phyloP scores from a whole-genome alignment of 768 basidiomycete species.

The Lentinula lateritia region DNA sequence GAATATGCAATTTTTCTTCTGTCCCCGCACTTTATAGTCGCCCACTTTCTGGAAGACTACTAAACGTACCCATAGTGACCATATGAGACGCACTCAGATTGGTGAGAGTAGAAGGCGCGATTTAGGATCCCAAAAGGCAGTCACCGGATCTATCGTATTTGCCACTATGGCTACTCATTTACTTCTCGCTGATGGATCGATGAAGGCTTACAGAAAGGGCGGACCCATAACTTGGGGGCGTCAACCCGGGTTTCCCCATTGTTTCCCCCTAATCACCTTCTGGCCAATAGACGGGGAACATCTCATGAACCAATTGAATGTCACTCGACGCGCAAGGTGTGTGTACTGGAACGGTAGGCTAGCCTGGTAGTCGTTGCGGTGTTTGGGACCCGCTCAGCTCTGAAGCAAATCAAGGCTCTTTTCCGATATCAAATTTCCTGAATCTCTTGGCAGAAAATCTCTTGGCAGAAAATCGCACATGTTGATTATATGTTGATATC shows the following conservation, averaged over 20 bases:
- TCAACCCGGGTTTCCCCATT: neutral
- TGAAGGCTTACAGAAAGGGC: neutral
- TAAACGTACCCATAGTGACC: constrained; percentile 2
- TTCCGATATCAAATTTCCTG: no score
- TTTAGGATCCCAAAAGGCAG: neutral
- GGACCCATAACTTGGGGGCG: neutral
- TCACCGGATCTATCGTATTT: neutral
- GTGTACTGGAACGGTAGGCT: no score
- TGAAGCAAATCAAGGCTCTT: no score
- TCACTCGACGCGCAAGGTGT: no score
- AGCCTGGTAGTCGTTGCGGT: no score
- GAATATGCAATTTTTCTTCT: neutral
- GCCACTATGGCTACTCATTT: constrained; percentile 1
- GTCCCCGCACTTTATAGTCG: neutral
- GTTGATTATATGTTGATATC: no score
- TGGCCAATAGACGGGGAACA: no score
- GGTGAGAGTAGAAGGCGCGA: neutral
- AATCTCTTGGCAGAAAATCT: no score
- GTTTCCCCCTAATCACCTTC: neutral
- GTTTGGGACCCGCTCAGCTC: no score
- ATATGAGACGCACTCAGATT: neutral
- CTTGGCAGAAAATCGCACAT: no score
- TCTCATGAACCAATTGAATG: no score
- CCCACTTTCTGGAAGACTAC: neutral
- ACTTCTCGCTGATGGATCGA: neutral